A percentile compares a stretch with the other conserved stretches of the same genome.
These are phyloP conservation scores for Beauveria sp. DNA, from an alignment of 2,329 filamentous ascomycete genomes.

Conservation along the genomic window DNA sequence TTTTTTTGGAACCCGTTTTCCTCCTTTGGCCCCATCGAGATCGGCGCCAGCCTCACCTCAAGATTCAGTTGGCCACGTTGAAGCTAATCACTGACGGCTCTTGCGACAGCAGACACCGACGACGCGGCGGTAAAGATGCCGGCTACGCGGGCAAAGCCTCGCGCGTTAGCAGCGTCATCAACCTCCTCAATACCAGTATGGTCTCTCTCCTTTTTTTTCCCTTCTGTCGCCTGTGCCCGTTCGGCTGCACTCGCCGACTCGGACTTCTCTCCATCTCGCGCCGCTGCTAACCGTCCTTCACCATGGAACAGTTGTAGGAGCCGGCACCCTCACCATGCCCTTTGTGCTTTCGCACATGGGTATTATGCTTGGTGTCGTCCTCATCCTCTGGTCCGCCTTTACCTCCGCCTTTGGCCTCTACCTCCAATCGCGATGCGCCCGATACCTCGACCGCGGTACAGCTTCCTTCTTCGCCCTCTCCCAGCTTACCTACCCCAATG, in stretches of 20 bases:
- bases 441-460: slow-evolving; percentile 82
- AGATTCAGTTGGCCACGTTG: neutral
- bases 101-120: slow-evolving; percentile 38
- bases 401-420: slow-evolving; percentile 91
- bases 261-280: neutral
- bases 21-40: neutral
- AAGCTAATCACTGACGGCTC: slow-evolving; percentile 11
- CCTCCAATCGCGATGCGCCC: slow-evolving; percentile 84
- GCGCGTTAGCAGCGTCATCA: slow-evolving; percentile 87
- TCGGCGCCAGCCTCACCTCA: neutral
- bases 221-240: neutral
- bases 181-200: slow-evolving; percentile 91
- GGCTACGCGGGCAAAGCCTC: slow-evolving; percentile 67
- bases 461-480: slow-evolving; percentile 95
- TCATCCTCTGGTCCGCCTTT: slow-evolving; percentile 86
- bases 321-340: slow-evolving; percentile 92
- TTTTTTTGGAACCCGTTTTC: neutral
- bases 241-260: neutral
- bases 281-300: slow-evolving; percentile 15
- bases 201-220: neutral
- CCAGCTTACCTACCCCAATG: slow-evolving; percentile 93
- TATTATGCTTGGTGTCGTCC: slow-evolving; percentile 71
- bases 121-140: slow-evolving; percentile 61
- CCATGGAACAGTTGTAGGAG: slow-evolving; percentile 67
- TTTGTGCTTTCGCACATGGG: slow-evolving; percentile 93